A percentile compares a stretch with the other conserved stretches of the same genome.
phyloP scores from a whole-genome alignment of 2,329 filamentous ascomycete species.

The Aspergillus sp. region DNA sequence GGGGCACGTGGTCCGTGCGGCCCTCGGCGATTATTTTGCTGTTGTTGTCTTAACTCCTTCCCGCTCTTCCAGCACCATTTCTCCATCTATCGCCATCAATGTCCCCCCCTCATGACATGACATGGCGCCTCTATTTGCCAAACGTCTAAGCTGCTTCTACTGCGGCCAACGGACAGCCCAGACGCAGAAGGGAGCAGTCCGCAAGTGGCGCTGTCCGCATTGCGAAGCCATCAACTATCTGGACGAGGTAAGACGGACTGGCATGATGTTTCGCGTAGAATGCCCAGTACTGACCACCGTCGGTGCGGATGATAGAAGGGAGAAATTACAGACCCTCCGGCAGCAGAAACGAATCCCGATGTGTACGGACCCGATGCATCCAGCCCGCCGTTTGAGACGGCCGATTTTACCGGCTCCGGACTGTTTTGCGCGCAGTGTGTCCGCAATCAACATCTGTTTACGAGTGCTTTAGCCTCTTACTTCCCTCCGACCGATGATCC shows the following conservation, averaged over 20 bases:
- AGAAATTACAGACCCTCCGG: constrained; percentile 83
- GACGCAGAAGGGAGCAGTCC: constrained; percentile 56
- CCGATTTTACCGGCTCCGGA: constrained; percentile 34
- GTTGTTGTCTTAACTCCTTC: constrained; percentile 24
- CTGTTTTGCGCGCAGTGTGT: constrained; percentile 75
- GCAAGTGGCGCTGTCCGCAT: constrained; percentile 69
- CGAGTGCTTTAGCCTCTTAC: constrained; percentile 75
- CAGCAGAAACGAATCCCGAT: constrained; percentile 53
- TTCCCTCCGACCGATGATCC: constrained; percentile 66
- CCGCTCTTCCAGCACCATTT: constrained; percentile 1
- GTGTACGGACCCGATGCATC: constrained; percentile 33
- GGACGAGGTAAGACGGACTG: constrained; percentile 65
- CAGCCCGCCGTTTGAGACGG: constrained; percentile 46
- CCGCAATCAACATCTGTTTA: constrained; percentile 84
- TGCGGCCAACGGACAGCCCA: constrained; percentile 69
- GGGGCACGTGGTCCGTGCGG: constrained; percentile 26
- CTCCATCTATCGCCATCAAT: constrained; percentile 12
- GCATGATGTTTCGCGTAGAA: constrained; percentile 1
- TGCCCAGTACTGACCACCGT: constrained; percentile 20
- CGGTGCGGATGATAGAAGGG: constrained; percentile 61
- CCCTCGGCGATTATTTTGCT: constrained; percentile 24
- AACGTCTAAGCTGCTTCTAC: constrained; percentile 72
- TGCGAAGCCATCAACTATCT: constrained; percentile 90
- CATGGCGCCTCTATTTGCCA: constrained; percentile 44
- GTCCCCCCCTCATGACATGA: constrained; percentile 17